phyloP scores from a whole-genome alignment of 257 asterid genomes.

The Solanum pennellii region DNA sequence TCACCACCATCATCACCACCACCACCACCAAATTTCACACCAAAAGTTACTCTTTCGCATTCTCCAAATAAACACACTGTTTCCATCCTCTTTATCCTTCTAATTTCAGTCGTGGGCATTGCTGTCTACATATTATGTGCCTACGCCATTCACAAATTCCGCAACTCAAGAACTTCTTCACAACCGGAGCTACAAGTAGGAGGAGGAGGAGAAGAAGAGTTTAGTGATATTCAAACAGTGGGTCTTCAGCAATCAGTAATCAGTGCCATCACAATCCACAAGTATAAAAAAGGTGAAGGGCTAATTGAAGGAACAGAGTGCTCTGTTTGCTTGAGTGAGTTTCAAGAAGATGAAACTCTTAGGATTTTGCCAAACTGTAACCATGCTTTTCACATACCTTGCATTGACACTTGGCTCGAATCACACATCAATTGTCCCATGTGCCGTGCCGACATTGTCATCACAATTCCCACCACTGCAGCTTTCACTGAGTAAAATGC shows the following conservation, averaged over 20 bases:
- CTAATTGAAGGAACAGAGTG: slow-evolving; percentile 58
- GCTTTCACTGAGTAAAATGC: background rate
- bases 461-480: background rate
- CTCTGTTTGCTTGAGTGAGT: slow-evolving; percentile 68
- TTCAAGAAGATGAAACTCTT: slow-evolving; percentile 51
- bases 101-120: slow-evolving; percentile 28
- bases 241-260: slow-evolving; percentile 59
- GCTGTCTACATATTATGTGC: slow-evolving; percentile 18
- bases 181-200: background rate
- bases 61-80: background rate
- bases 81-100: slow-evolving; percentile 18
- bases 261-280: slow-evolving; percentile 36
- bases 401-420: slow-evolving; percentile 79
- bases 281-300: slow-evolving; percentile 51
- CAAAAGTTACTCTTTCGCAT: background rate
- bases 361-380: slow-evolving; percentile 62
- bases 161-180: background rate
- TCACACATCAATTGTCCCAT: slow-evolving; percentile 77
- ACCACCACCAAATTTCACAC: background rate
- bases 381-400: slow-evolving; percentile 72
- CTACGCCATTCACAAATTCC: slow-evolving; percentile 29
- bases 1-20: slow-evolving; percentile 14
- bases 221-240: slow-evolving; percentile 31
- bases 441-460: slow-evolving; percentile 39
- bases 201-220: background rate